phyloP scores from a whole-genome alignment of 176 grass and related monocot species.

The Puya raimondii region DNA sequence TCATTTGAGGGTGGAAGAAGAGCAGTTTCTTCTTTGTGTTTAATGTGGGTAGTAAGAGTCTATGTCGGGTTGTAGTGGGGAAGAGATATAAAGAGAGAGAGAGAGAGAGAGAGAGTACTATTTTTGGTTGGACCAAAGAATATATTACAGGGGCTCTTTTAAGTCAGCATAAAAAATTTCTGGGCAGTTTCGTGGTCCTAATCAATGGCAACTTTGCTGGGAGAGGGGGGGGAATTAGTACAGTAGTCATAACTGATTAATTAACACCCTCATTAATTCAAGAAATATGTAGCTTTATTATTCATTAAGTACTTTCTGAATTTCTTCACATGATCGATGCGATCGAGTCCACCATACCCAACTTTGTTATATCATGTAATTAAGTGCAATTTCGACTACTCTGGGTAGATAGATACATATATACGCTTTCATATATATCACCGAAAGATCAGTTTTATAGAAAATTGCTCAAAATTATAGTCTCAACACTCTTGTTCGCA shows the following conservation, averaged over 20 bases:
- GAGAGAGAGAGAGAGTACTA: conserved; percentile 13
- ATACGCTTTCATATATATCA: too few species aligned
- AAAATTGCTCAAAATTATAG: too few species aligned
- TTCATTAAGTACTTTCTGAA: conserved; percentile 5
- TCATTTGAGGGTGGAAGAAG: conserved; percentile 15
- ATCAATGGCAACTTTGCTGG: conserved; percentile 23
- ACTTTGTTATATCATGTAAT: too few species aligned
- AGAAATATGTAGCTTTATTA: background rate
- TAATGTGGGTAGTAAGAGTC: conserved; percentile 22
- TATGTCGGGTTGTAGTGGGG: background rate
- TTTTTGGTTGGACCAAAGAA: conserved; percentile 7
- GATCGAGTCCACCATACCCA: too few species aligned
- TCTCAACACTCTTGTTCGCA: too few species aligned
- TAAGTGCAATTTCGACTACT: too few species aligned
- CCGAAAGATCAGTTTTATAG: too few species aligned
- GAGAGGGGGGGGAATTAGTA: background rate
- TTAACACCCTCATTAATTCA: background rate
- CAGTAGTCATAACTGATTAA: conserved; percentile 1
- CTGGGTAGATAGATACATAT: too few species aligned
- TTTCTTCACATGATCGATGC: too few species aligned
- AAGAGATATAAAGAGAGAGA: conserved; percentile 10
- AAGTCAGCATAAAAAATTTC: conserved; percentile 20
- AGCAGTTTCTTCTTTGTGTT: conserved; percentile 25
- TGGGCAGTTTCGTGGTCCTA: conserved; percentile 26
- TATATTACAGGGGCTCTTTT: conserved; percentile 15